Base-by-base conservation (phyloP, 441 rosid genomes). In the Jatropha podagrica region DNA sequence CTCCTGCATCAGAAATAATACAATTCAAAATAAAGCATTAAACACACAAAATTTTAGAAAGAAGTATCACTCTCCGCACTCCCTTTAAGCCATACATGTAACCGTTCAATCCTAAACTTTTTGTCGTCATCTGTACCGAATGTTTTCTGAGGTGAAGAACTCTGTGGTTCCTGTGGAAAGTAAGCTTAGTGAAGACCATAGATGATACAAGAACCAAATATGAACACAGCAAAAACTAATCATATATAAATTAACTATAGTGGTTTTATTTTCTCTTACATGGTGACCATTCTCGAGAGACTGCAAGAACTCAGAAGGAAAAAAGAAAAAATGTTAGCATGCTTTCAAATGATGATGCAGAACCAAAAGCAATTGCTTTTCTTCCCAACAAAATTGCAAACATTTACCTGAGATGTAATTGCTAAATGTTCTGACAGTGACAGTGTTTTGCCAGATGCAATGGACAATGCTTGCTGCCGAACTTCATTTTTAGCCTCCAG, bases 401-500 rank as follows among this genome's bases (percentile, higher is more conserved):
- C n/a, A 52, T 23, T 79, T 83, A 92, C 98, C 88, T 80, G 86
- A 52, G 84, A 69, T 75, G 82, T 73, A 69, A 69, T 70, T 73
- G 85, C 84, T 63, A 83, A 80, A 71, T 82, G 87, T 37, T 79
- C 88, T 48, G 91, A 84, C 88, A 85, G 77, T 48, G 91, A 84
- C 88, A 85, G 77, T 83, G 41, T 85, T 78, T 78, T 81, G 65
- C 79, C 77, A 75, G 87, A 41, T 68, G 91, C 77, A 78, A 83
- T 84, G 73, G 74, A 74, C 80, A 90, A 75, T 26, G 89, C 85
- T 83, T 94, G 90, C 80, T 84, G 90, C 77, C 85, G 84, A 80
- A 85, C 86, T 68, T 94, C 85, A 76, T 85, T 91, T 81, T 85
- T 91, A 13, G 89, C 80, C 84, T 92, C 97, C 85, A 91, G 87